phyloP scores from a whole-genome alignment of 2,329 filamentous ascomycete genomes.

The Byssothecium circinans region DNA sequence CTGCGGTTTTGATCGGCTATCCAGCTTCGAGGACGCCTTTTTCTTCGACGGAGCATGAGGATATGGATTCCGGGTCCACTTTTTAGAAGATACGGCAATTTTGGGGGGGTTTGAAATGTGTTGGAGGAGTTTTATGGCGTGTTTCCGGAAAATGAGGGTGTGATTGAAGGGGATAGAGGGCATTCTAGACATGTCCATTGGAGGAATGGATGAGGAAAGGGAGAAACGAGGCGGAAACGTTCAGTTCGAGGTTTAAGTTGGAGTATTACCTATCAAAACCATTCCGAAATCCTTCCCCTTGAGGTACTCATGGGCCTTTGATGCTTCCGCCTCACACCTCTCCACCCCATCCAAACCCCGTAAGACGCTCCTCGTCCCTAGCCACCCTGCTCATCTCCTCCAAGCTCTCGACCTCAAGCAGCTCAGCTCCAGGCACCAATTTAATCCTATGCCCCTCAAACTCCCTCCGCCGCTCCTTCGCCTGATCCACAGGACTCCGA shows the following conservation, averaged over 20 bases:
- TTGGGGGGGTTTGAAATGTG: slow-evolving; percentile 32
- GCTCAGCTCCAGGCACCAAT: not conserved
- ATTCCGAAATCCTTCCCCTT: too few species aligned
- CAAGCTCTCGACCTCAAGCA: not conserved
- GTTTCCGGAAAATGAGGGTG: slow-evolving; percentile 33
- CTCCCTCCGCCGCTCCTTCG: too few species aligned
- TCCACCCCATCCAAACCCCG: not conserved
- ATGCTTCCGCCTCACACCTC: not conserved
- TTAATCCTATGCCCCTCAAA: not conserved
- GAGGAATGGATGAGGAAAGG: too few species aligned
- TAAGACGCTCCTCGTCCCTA: too few species aligned
- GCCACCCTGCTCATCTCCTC: not conserved
- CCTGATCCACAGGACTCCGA: too few species aligned
- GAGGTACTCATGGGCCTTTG: too few species aligned
- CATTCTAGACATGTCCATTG: not conserved
- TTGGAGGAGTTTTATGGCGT: slow-evolving; percentile 26
- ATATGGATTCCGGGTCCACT: slow-evolving; percentile 26
- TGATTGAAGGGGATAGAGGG: slow-evolving; percentile 34
- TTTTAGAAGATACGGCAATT: slow-evolving; percentile 33
- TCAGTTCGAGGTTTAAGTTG: too few species aligned
- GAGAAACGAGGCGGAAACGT: too few species aligned
- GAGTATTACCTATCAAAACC: too few species aligned
- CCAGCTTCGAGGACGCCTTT: slow-evolving; percentile 36
- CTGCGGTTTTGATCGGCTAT: slow-evolving; percentile 37
- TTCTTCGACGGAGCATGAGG: slow-evolving; percentile 23